Percentiles rank a stretch among this genome's conserved stretches.
phyloP scores from a whole-genome alignment of 345 rosid species.

The Salix brachista region DNA sequence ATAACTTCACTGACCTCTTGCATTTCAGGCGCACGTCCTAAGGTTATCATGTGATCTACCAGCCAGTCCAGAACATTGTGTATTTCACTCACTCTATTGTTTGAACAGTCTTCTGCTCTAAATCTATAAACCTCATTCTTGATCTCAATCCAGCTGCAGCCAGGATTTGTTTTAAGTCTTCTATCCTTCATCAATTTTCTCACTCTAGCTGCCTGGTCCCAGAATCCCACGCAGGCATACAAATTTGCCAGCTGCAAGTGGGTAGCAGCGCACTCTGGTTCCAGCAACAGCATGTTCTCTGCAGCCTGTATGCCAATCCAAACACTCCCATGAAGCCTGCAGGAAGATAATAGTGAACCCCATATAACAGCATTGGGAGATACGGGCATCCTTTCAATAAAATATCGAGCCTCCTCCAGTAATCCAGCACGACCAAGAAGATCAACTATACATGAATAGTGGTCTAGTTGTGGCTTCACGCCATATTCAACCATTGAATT shows the following conservation, averaged over 20 bases:
- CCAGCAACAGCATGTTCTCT: slow-evolving; percentile 59
- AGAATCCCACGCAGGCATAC: slow-evolving; percentile 58
- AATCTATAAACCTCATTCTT: slow-evolving; percentile 57
- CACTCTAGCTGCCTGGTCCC: slow-evolving; percentile 68
- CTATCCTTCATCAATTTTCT: slow-evolving; percentile 81
- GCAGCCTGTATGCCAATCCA: slow-evolving; percentile 86
- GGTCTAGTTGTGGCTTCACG: slow-evolving; percentile 56
- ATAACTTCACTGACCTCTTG: slow-evolving; percentile 7
- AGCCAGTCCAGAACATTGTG: slow-evolving; percentile 42
- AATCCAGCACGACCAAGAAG: slow-evolving; percentile 81
- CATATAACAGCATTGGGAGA: slow-evolving; percentile 68
- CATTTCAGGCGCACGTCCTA: slow-evolving; percentile 24
- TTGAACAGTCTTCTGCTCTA: slow-evolving; percentile 64
- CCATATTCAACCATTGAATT: slow-evolving; percentile 53
- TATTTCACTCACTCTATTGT: slow-evolving; percentile 34
- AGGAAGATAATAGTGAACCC: slow-evolving; percentile 82
- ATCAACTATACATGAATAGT: slow-evolving; percentile 85
- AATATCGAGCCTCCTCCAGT: slow-evolving; percentile 59
- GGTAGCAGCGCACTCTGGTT: slow-evolving; percentile 74
- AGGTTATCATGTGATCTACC: slow-evolving; percentile 46
- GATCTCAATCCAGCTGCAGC: slow-evolving; percentile 88
- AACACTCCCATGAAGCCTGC: slow-evolving; percentile 62
- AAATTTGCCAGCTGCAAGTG: slow-evolving; percentile 75
- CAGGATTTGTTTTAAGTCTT: slow-evolving; percentile 60
- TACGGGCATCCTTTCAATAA: slow-evolving; percentile 62